phyloP scores from a whole-genome alignment of 2,329 filamentous ascomycete genomes.

The Colletotrichum siamense region DNA sequence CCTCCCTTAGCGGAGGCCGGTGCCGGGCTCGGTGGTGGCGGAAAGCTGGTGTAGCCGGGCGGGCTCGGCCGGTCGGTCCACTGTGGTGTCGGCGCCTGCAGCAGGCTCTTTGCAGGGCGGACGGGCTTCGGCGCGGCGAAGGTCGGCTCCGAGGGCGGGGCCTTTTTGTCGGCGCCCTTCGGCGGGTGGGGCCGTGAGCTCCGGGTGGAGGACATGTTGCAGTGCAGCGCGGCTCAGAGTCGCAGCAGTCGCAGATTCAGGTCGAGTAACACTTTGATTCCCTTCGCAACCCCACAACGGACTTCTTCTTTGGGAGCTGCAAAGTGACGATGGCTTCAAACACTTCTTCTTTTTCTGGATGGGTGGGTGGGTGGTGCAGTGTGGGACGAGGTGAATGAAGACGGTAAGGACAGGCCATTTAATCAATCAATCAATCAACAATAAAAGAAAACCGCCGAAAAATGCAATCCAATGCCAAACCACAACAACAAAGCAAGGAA shows the following conservation, averaged over 20 bases:
- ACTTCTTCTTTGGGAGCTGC: background rate
- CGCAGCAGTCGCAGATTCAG: background rate
- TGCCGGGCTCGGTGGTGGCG: slow-evolving; percentile 7
- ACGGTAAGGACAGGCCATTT: slow-evolving; percentile 14
- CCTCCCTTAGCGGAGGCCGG: background rate
- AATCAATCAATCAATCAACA: background rate
- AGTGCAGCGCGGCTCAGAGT: background rate
- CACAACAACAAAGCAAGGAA: slow-evolving; percentile 5
- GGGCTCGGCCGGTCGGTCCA: background rate
- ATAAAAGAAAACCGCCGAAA: background rate
- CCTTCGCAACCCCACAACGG: background rate
- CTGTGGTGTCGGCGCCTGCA: background rate
- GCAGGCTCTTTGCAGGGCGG: background rate
- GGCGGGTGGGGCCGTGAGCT: background rate
- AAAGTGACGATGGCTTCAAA: slow-evolving; percentile 3
- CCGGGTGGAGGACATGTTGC: slow-evolving; percentile 14
- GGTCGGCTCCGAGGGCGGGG: background rate
- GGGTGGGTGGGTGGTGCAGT: background rate
- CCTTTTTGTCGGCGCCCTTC: background rate
- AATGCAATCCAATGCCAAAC: background rate
- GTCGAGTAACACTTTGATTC: background rate
- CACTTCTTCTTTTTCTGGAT: background rate
- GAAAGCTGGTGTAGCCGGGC: slow-evolving; percentile 15
- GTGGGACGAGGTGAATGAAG: background rate
- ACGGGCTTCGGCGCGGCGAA: slow-evolving; percentile 14